phyloP scores from a whole-genome alignment of 305 asterid species.

The Fraxinus latifolia region DNA sequence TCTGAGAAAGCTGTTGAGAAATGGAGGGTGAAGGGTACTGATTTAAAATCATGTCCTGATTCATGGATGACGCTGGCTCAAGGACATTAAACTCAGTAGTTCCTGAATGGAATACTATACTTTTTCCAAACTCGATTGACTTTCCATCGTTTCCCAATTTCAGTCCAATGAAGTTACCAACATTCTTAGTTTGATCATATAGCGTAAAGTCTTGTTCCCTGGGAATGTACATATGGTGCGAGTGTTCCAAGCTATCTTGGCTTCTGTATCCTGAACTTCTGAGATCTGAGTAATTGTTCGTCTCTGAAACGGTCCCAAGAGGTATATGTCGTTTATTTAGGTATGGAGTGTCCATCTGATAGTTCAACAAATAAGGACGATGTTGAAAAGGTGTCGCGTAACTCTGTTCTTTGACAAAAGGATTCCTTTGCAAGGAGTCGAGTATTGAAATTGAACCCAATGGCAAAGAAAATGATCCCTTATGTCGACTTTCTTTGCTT shows the following conservation, averaged over 20 bases:
- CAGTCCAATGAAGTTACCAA: conserved; percentile 36
- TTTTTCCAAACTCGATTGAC: conserved; percentile 36
- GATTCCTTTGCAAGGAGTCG: background rate
- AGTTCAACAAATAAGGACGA: background rate
- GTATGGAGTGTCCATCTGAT: background rate
- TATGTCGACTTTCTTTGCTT: background rate
- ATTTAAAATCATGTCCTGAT: background rate
- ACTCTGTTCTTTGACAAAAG: background rate
- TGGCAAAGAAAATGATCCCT: conserved; percentile 16
- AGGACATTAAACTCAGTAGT: background rate
- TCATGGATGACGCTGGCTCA: background rate
- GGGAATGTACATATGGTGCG: conserved; percentile 16
- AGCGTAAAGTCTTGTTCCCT: conserved; percentile 25
- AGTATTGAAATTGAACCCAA: conserved; percentile 4
- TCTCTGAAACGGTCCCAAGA: background rate
- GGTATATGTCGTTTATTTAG: background rate
- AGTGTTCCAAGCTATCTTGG: conserved; percentile 3
- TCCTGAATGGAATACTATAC: background rate
- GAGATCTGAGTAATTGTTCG: conserved; percentile 11
- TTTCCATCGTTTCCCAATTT: conserved; percentile 38
- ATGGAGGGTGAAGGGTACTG: background rate
- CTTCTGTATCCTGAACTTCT: conserved; percentile 11
- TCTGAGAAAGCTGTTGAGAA: background rate
- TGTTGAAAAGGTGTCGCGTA: background rate
- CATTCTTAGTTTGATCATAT: conserved; percentile 29